A percentile compares a stretch with the other conserved stretches of the same genome.
phyloP scores from a whole-genome alignment of 2,329 filamentous ascomycete species.

The Nectriaceae sp. region DNA sequence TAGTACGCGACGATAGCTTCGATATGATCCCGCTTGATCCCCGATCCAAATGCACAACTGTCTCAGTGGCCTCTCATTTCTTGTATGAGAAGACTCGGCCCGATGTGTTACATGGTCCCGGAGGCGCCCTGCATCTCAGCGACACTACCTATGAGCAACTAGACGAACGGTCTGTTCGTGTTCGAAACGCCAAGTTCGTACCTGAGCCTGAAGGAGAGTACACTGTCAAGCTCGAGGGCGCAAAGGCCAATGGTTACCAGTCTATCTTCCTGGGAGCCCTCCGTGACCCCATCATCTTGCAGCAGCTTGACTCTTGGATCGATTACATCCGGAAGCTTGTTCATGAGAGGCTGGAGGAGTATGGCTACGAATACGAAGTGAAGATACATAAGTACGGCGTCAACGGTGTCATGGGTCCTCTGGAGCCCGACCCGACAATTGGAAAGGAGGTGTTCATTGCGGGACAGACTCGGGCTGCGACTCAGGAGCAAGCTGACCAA shows the following conservation, averaged over 20 bases:
- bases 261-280: conserved; percentile 48
- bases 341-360: conserved; percentile 27
- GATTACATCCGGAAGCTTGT: conserved; percentile 26
- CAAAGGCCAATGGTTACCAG: conserved; percentile 43
- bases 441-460: conserved; percentile 46
- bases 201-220: conserved; percentile 41
- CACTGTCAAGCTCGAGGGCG: conserved; percentile 52
- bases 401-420: conserved; percentile 35
- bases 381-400: conserved; percentile 49
- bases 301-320: conserved; percentile 40
- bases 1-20: conserved; percentile 45
- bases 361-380: conserved; percentile 44
- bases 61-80: conserved; percentile 52
- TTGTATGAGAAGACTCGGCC: conserved; percentile 56
- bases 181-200: conserved; percentile 41
- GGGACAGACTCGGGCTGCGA: conserved; percentile 45
- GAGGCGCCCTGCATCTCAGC: conserved; percentile 46
- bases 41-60: conserved; percentile 43
- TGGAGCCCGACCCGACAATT: conserved; percentile 25
- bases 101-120: conserved; percentile 50
- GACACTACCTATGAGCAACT: conserved; percentile 43
- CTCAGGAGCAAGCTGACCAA: conserved; percentile 43
- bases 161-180: conserved; percentile 34
- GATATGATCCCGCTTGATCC: conserved; percentile 45
- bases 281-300: conserved; percentile 47